A percentile compares a stretch with the other conserved stretches of the same genome.
Evolutionary conservation across 2,329 filamentous ascomycete genomes (phyloP).

Genomic region (Talaromyces sp.): DNA sequence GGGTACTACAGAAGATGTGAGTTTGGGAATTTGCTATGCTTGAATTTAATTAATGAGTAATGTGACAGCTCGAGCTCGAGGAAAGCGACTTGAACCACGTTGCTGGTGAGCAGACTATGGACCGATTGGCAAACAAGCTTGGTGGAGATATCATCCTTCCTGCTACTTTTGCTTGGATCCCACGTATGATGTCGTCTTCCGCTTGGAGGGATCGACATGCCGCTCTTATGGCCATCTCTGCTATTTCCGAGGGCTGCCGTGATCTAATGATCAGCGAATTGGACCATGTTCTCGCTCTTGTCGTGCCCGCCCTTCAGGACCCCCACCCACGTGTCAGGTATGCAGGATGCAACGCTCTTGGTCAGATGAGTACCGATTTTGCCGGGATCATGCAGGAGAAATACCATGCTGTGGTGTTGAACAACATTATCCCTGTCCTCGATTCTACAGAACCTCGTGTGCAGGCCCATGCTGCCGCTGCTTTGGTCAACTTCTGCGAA

Average conservation of each 20-base stretch:
- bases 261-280: slow-evolving; percentile 95
- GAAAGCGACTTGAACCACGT: slow-evolving; percentile 98
- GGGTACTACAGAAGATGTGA: slow-evolving; percentile 85
- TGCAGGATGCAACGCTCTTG: slow-evolving; percentile 97
- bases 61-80: slow-evolving; percentile 73
- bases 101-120: slow-evolving; percentile 97
- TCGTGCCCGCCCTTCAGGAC: slow-evolving; percentile 87
- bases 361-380: slow-evolving; percentile 99
- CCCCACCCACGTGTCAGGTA: slow-evolving; percentile 91
- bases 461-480: slow-evolving; percentile 95
- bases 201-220: slow-evolving; percentile 95
- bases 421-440: slow-evolving; percentile 87
- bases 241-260: slow-evolving; percentile 94
- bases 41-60: slow-evolving; percentile 1
- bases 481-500: slow-evolving; percentile 97
- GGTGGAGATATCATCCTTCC: slow-evolving; percentile 89
- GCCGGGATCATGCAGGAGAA: slow-evolving; percentile 97
- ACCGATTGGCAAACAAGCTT: slow-evolving; percentile 92
- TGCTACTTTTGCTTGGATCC: slow-evolving; percentile 94
- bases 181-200: slow-evolving; percentile 93
- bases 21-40: slow-evolving; percentile 32
- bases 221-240: slow-evolving; percentile 96
- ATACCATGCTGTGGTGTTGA: slow-evolving; percentile 82
- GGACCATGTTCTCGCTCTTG: slow-evolving; percentile 87
- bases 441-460: slow-evolving; percentile 87